phyloP scores from a whole-genome alignment of 306 rosid species.

The Elaeagnus macrophylla region DNA sequence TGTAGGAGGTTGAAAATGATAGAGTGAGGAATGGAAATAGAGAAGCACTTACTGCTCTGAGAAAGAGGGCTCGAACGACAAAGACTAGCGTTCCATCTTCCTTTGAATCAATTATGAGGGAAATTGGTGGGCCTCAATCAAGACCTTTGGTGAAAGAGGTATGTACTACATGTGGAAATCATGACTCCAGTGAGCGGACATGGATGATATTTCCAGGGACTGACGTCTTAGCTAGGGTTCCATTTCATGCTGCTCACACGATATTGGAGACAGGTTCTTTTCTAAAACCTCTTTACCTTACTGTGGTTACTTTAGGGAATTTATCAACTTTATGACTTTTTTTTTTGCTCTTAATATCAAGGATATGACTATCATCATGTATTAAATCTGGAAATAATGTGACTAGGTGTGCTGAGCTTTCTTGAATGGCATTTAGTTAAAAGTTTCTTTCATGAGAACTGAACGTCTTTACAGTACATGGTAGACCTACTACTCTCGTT shows the following conservation, averaged over 20 bases:
- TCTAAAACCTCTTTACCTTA: conserved; percentile 1
- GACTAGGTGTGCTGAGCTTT: not conserved
- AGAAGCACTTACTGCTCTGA: conserved; percentile 79
- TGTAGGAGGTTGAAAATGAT: conserved; percentile 75
- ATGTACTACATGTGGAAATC: conserved; percentile 72
- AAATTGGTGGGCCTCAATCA: conserved; percentile 41
- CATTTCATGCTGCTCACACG: conserved; percentile 82
- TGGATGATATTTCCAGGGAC: conserved; percentile 87
- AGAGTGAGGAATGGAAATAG: conserved; percentile 76
- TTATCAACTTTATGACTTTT: not conserved
- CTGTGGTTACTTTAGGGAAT: not conserved
- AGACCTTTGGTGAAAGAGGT: conserved; percentile 80
- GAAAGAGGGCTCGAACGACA: conserved; percentile 77
- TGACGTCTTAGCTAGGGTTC: conserved; percentile 67
- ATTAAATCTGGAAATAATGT: not conserved
- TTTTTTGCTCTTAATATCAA: conserved; percentile 3
- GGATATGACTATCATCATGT: no score
- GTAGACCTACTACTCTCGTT: not conserved
- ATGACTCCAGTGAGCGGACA: conserved; percentile 55
- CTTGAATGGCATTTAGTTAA: not conserved
- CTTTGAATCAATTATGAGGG: conserved; percentile 81
- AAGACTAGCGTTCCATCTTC: conserved; percentile 71
- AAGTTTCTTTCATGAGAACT: not conserved
- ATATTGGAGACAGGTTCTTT: conserved; percentile 61
- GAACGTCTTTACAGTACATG: not conserved